Base-by-base conservation (phyloP, 768 basidiomycete genomes). In the Collybia sp. region DNA sequence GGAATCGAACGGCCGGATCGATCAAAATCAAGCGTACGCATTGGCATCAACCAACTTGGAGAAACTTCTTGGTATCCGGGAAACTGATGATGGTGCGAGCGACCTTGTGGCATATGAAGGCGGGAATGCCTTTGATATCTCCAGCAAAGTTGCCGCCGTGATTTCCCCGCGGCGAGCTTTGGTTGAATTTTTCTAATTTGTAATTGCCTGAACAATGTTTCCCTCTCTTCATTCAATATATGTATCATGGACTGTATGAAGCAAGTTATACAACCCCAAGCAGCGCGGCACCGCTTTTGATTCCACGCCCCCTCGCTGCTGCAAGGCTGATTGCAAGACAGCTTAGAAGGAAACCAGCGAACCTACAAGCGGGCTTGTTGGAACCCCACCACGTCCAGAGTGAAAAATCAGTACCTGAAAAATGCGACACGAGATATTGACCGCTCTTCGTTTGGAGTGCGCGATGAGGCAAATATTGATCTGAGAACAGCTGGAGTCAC, bases 381-480 rank as follows among this genome's bases (percentile, higher is more conserved):
- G 43, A 48, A 47, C 47, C 12, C 36, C 39, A 31, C 10, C 35
- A 42, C 15, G 37, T 15, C 44, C 15, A 44, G 30, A 44, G 34
- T 47, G 32, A 36, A 17, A 44, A 46, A 45, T 43, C 57, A 39
- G 61, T 25, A 87, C 89, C 90, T 79, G 64, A 92, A 92, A 70
- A 93, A 93, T 25, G 90, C 89, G 43, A 89, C 74, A 12, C 88
- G 79, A 33, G 89, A 93, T 43, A 93, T 82, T 0, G 86, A 82
- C 20, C 90, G 79, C 61, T 93, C 89, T 59, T 93, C 89, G 45
- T 84, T 69, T 2, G 85, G 79, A 0, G 86, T 84, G 12, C 89
- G 79, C 16, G 89, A 92, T 11, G 88, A 92, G 19, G 90, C 80
- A 62, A 93, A 93, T 54, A 93, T 93, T 42, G 86, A 83, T 34